These are phyloP conservation scores for Trichoderma asperellum DNA, from an alignment of 2,329 filamentous ascomycete species.

Conservation along the genomic window DNA sequence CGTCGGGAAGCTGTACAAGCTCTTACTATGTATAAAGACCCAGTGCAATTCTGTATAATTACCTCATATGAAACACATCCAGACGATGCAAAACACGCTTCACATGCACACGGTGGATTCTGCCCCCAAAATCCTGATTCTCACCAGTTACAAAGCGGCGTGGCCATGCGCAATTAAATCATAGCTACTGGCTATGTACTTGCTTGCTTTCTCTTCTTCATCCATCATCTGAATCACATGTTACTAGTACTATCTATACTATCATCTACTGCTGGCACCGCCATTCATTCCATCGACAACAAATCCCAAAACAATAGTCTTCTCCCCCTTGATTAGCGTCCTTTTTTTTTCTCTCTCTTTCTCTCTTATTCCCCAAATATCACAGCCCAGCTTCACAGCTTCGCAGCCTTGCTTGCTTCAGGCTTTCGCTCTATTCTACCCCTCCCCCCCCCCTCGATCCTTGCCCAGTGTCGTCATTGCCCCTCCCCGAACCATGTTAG, in stretches of 20 bases:
- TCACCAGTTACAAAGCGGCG: neutral
- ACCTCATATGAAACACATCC: slow-evolving; percentile 23
- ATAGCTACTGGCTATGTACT: neutral
- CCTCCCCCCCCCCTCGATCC: slow-evolving; percentile 8
- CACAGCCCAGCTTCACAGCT: neutral
- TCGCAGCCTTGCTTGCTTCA: neutral
- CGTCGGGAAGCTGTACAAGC: neutral
- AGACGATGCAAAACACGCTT: neutral
- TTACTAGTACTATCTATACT: neutral
- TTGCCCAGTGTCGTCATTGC: slow-evolving; percentile 25
- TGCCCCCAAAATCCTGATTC: neutral
- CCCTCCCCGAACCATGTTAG: slow-evolving; percentile 7
- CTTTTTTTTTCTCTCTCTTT: neutral
- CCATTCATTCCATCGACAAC: neutral
- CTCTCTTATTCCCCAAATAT: neutral
- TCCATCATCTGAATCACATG: neutral
- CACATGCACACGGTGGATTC: slow-evolving; percentile 1
- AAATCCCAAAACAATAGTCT: neutral
- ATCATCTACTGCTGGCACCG: neutral
- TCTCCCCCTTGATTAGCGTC: slow-evolving; percentile 5
- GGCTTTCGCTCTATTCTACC: neutral
- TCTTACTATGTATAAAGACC: no score
- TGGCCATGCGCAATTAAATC: slow-evolving; percentile 15
- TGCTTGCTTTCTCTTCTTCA: neutral
- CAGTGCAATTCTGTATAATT: slow-evolving; percentile 8